Evolutionary conservation across 768 basidiomycete species (phyloP).

Genomic region (Termitomyces sp.): DNA sequence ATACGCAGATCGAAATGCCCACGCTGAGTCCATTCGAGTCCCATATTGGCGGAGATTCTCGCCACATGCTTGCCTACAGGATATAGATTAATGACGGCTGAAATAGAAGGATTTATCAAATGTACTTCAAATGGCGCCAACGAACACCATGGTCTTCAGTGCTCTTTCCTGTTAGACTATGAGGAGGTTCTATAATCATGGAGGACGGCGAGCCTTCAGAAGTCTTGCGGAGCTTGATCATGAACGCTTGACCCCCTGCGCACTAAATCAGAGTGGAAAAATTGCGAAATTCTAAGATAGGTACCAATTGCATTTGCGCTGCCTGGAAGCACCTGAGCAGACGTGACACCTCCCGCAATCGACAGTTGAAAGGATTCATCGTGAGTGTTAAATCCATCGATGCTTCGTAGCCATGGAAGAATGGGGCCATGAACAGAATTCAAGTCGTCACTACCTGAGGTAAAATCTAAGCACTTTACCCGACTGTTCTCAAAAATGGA

Average conservation of each 20-base stretch:
- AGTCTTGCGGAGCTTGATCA: slow-evolving; percentile 82
- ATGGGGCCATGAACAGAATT: slow-evolving; percentile 70
- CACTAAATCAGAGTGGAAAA: background rate
- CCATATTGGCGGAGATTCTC: slow-evolving; percentile 47
- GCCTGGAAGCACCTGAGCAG: slow-evolving; percentile 79
- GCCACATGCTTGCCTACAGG: slow-evolving; percentile 59
- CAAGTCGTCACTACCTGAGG: slow-evolving; percentile 49
- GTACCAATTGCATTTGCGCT: slow-evolving; percentile 72
- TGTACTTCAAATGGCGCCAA: slow-evolving; percentile 84
- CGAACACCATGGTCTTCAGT: slow-evolving; percentile 43
- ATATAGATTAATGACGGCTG: slow-evolving; percentile 8
- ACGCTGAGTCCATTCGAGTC: slow-evolving; percentile 75
- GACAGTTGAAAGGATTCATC: slow-evolving; percentile 73
- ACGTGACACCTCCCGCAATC: slow-evolving; percentile 87
- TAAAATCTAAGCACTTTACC: background rate
- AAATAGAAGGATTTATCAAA: slow-evolving; percentile 3
- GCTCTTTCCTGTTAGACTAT: slow-evolving; percentile 49
- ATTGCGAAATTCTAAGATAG: background rate
- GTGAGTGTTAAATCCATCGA: slow-evolving; percentile 87
- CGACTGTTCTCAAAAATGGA: slow-evolving; percentile 8
- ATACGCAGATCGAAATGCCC: slow-evolving; percentile 80
- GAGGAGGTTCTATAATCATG: slow-evolving; percentile 85
- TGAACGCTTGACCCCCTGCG: slow-evolving; percentile 83
- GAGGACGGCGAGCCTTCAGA: slow-evolving; percentile 71
- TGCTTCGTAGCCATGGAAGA: slow-evolving; percentile 74